Percentiles rank a stretch among this genome's conserved stretches.
Conservation (phyloP, 2,329 filamentous ascomycete genomes). For the Chaetomium olivaceum region DNA sequence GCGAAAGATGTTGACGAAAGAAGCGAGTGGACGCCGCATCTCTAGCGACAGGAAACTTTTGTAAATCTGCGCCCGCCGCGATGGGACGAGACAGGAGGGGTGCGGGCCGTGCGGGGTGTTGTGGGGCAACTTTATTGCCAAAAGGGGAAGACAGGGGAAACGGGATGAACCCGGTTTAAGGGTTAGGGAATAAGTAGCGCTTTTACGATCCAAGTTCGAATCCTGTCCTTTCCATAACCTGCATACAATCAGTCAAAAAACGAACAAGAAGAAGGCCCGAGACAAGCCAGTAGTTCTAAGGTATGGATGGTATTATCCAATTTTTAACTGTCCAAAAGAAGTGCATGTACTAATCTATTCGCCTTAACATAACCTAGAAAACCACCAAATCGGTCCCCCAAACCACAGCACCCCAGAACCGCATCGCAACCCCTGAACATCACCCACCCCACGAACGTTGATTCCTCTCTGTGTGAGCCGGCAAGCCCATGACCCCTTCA, state of each 20-base stretch:
- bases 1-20: constrained; percentile 22
- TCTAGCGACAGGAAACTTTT: constrained; percentile 3
- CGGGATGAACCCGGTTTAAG: too few relatives aligned
- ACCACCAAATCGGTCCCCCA: too few relatives aligned
- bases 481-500: not conserved
- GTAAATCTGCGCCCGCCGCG: not conserved
- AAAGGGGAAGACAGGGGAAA: not conserved
- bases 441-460: not conserved
- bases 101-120: not conserved
- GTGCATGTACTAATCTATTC: too few relatives aligned
- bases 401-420: not conserved
- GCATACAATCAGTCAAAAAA: too few relatives aligned
- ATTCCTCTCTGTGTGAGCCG: not conserved
- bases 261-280: too few relatives aligned
- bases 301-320: too few relatives aligned
- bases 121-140: not conserved
- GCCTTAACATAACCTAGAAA: too few relatives aligned
- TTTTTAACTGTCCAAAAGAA: too few relatives aligned
- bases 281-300: too few relatives aligned
- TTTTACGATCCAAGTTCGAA: too few relatives aligned
- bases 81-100: not conserved
- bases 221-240: too few relatives aligned
- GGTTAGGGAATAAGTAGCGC: too few relatives aligned
- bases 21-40: constrained; percentile 24
- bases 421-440: not conserved